Evolutionary conservation across 1,139 yeast genomes (phyloP).

Genomic region (Taphrina confusa): DNA sequence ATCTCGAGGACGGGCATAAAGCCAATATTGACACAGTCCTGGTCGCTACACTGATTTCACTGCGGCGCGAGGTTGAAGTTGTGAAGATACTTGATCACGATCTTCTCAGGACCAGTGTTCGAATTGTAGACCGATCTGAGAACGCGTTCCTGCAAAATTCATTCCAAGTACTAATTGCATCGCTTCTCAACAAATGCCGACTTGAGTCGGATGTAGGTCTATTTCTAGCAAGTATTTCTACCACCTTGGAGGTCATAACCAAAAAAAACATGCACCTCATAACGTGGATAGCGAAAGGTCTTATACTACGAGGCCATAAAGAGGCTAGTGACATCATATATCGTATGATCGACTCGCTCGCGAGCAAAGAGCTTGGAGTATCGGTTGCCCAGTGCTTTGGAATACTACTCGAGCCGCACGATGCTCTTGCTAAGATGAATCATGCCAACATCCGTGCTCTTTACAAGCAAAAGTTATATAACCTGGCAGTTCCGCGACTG

Average conservation of each 20-base stretch:
- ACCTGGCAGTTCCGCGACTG: constrained; percentile 48
- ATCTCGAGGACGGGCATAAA: constrained; percentile 30
- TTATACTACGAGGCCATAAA: constrained; percentile 60
- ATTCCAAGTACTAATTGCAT: constrained; percentile 56
- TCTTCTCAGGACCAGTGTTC: background rate
- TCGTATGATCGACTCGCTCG: constrained; percentile 48
- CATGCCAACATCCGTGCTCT: constrained; percentile 64
- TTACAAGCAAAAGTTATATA: constrained; percentile 77
- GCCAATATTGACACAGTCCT: constrained; percentile 30
- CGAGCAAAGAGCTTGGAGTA: constrained; percentile 46
- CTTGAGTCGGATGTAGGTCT: constrained; percentile 20
- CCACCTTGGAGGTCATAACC: background rate
- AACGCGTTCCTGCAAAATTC: constrained; percentile 54
- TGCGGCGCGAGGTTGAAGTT: constrained; percentile 33
- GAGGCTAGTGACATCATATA: constrained; percentile 51
- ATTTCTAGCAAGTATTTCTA: background rate
- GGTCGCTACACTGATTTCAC: constrained; percentile 38
- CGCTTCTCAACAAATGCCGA: constrained; percentile 52
- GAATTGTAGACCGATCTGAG: background rate
- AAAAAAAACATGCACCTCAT: constrained; percentile 51
- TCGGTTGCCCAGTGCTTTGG: constrained; percentile 60
- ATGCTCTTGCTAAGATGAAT: constrained; percentile 58
- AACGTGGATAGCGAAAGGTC: constrained; percentile 73
- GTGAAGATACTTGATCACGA: constrained; percentile 5
- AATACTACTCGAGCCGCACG: constrained; percentile 65